phyloP scores from a whole-genome alignment of 2,329 filamentous ascomycete species.

The Monilinia vaccinii-corymbosi region DNA sequence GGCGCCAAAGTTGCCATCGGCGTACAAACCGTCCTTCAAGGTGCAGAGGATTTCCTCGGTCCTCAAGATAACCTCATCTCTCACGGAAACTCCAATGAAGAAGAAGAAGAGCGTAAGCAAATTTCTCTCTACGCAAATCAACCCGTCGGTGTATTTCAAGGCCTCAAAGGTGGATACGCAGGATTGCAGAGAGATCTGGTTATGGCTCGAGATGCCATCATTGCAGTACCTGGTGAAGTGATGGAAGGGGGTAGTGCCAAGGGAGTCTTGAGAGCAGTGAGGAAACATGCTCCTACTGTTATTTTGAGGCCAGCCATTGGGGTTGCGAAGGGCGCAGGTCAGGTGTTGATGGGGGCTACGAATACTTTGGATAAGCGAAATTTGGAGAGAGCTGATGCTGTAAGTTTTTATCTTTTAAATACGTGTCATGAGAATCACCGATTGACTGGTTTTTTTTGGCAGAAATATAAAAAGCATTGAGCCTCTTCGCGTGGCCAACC shows the following conservation, averaged over 20 bases:
- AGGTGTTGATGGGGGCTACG: slow-evolving; percentile 83
- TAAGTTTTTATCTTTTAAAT: slow-evolving; percentile 46
- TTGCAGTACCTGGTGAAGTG: slow-evolving; percentile 85
- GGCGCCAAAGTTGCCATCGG: slow-evolving; percentile 92
- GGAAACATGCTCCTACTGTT: slow-evolving; percentile 80
- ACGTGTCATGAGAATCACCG: slow-evolving; percentile 2
- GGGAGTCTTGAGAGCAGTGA: slow-evolving; percentile 70
- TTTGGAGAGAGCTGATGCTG: slow-evolving; percentile 74
- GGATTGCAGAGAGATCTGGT: slow-evolving; percentile 82
- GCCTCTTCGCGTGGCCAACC: neutral
- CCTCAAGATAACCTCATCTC: slow-evolving; percentile 31
- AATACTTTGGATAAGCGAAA: slow-evolving; percentile 84
- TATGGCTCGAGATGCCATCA: slow-evolving; percentile 79
- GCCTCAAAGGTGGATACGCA: slow-evolving; percentile 71
- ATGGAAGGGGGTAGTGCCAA: slow-evolving; percentile 77
- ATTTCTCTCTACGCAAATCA: slow-evolving; percentile 93
- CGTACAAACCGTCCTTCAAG: slow-evolving; percentile 85
- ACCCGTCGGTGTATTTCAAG: slow-evolving; percentile 79
- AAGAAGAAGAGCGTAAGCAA: slow-evolving; percentile 64
- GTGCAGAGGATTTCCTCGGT: slow-evolving; percentile 70
- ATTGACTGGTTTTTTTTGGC: neutral
- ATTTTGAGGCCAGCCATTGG: slow-evolving; percentile 87
- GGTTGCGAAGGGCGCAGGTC: slow-evolving; percentile 77
- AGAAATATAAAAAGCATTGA: slow-evolving; percentile 33
- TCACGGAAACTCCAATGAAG: slow-evolving; percentile 44